Evolutionary conservation across 441 rosid genomes (phyloP), one percentile per base, ranked within the genome.

Genomic region (Adansonia madagascariensis): DNA sequence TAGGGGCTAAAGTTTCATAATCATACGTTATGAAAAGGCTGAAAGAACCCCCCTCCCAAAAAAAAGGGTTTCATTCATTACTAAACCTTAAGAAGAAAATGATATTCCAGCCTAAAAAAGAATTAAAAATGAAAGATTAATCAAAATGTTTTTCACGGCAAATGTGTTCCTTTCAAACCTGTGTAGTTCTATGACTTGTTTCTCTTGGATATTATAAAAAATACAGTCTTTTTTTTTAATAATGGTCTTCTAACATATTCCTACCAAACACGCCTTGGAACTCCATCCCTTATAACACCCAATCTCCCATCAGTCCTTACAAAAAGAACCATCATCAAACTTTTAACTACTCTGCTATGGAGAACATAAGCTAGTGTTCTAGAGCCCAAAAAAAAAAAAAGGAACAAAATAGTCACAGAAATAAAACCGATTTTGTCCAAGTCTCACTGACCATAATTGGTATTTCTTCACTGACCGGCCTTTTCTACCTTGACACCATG

Each of bases 401-500:
- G 27, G 35, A 18, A 41, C 8, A 43, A 12, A 49, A 24, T 22
- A 44, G 20, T 35, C 14, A 67, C 6, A 67, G 15, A 18, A 14
- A 27, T 31, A 14, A 14, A 6, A 11, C 31, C n/a, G 11, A 17
- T 72, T 47, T 12, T 31, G 0, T 20, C 41, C 56, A 47, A 56
- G 35, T 39, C 64, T 41, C 75, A 56, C 35, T 4, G 0, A 9
- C 15, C 24, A 69, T 71, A 52, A 31, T 52, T 52, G 47, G 11
- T 17, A 35, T 18, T 72, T 55, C 64, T 17, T 4, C 11, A 39
- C 62, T 15, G 24, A 17, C 27, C 43, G 11, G 31, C 18, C 50
- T 55, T 56, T 53, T 72, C 64, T 43, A 72, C 63, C 65, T 72
- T 56, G 75, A 49, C 1, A 39, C 12, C 64, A 18, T 56, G 60